Base-by-base conservation (phyloP, 306 rosid genomes). In the Crotalaria pallida region DNA sequence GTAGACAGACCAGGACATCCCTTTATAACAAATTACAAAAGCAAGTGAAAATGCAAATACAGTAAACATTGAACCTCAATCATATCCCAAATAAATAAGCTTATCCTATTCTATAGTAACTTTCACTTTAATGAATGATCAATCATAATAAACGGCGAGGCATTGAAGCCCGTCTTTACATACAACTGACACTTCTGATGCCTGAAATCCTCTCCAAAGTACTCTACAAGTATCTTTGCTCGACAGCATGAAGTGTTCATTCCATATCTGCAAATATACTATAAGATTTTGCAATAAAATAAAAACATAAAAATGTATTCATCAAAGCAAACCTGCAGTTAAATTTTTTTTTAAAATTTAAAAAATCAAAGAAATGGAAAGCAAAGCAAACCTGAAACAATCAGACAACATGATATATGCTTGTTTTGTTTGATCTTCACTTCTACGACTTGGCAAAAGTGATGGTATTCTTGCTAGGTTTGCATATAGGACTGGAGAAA, bases 371-470 rank as follows among this genome's bases (percentile, higher is more conserved):
- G n/a, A n/a, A n/a, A n/a, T n/a, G n/a, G n/a, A n/a, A n/a, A n/a
- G n/a, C 60, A n/a, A 66, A 43, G 52, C 75, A 58, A 73, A 93
- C 98, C 98, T 90, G 94, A 90, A 93, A 84, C 91, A 85, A 76
- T 93, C 98, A 22, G 98, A 83, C 76, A 90, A 62, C 98, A 93
- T 87, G 80, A 69, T 81, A 80, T 80, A 79, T 55, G 98, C 96
- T 73, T 80, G 89, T 78, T 80, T 90, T 24, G 59, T 79, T 87
- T 87, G 96, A 53, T 82, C 94, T 73, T 79, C 92, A 77, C 85
- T 93, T 82, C 86, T 86, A 78, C 80, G 84, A 74, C 81, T 85
- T 0, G 98, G 98, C 81, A 93, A 90, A 84, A 93, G 97, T 58
- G 94, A 88, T 8, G 98, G 98, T 11, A 58, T 76, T 78, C 85